These are phyloP conservation scores for Suhomyces taliae DNA, from an alignment of 1,139 yeast species.

Conservation along the genomic window DNA sequence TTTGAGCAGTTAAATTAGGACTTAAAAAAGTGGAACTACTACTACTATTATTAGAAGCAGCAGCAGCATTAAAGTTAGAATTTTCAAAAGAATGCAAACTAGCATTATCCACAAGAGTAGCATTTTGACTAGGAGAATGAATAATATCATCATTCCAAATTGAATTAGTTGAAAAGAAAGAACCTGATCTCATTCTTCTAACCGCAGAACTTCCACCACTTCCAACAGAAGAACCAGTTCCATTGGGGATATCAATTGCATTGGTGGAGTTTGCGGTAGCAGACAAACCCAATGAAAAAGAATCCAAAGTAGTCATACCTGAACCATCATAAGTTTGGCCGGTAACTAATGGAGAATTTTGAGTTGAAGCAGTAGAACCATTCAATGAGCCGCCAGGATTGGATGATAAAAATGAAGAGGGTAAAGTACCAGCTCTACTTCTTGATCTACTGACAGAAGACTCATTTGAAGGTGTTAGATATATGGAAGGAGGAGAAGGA, in stretches of 20 bases:
- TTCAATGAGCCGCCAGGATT: neutral
- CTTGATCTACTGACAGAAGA: slow-evolving; percentile 27
- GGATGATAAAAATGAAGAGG: slow-evolving; percentile 38
- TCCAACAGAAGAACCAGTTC: slow-evolving; percentile 5
- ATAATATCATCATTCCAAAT: slow-evolving; percentile 48
- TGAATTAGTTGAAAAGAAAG: slow-evolving; percentile 45
- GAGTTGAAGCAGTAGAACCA: slow-evolving; percentile 11
- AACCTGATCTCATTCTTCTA: slow-evolving; percentile 44
- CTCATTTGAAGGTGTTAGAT: slow-evolving; percentile 28
- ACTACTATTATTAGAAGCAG: slow-evolving; percentile 15
- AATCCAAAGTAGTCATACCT: slow-evolving; percentile 17
- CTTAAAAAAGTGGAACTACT: slow-evolving; percentile 29
- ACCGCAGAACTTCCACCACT: slow-evolving; percentile 7
- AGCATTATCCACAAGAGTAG: slow-evolving; percentile 16
- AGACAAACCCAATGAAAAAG: slow-evolving; percentile 23
- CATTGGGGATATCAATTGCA: slow-evolving; percentile 21
- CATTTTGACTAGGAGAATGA: slow-evolving; percentile 18
- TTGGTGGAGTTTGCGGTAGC: slow-evolving; percentile 17
- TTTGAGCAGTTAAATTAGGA: slow-evolving; percentile 34
- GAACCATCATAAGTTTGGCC: slow-evolving; percentile 16
- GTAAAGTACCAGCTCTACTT: slow-evolving; percentile 58
- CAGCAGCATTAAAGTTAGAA: slow-evolving; percentile 7
- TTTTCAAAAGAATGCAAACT: slow-evolving; percentile 18
- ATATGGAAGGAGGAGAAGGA: slow-evolving; percentile 37
- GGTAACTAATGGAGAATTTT: slow-evolving; percentile 20